A percentile compares a stretch with the other conserved stretches of the same genome.
Conservation (phyloP, 345 rosid species). For the Clausena lansium region DNA sequence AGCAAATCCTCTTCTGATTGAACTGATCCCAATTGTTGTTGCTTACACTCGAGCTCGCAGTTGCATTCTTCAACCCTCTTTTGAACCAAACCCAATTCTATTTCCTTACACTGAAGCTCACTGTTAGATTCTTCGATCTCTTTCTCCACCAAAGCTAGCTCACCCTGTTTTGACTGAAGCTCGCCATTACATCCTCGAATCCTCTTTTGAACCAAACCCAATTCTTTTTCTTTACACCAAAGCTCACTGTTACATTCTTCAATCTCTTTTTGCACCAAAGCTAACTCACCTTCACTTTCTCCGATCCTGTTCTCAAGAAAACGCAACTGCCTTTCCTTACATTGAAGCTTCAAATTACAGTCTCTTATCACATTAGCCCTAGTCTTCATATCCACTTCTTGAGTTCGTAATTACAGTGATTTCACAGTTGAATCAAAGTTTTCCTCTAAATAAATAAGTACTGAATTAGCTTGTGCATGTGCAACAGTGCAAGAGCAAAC, state of each 20-base stretch:
- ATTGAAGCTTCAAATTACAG: constrained; percentile 6
- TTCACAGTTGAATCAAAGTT: neutral
- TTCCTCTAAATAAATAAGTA: neutral
- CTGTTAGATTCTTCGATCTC: neutral
- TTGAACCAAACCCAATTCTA: neutral
- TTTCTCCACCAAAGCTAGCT: neutral
- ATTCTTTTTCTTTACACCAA: neutral
- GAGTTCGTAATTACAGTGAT: neutral
- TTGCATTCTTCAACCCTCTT: neutral
- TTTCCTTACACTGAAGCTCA: neutral
- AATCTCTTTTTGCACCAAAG: neutral
- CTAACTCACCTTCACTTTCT: neutral
- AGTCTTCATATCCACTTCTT: neutral
- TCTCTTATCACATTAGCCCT: neutral
- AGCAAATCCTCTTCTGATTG: neutral
- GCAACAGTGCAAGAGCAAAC: neutral
- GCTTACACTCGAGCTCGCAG: neutral
- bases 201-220: neutral
- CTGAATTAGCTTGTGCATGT: neutral
- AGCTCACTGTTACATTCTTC: neutral
- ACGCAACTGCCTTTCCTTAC: neutral
- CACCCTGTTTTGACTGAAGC: neutral
- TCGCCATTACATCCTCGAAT: constrained; percentile 4
- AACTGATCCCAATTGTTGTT: neutral
- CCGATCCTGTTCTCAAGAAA: neutral